phyloP scores from a whole-genome alignment of 495 filamentous ascomycete genomes.

The Aspergillus campestris region DNA sequence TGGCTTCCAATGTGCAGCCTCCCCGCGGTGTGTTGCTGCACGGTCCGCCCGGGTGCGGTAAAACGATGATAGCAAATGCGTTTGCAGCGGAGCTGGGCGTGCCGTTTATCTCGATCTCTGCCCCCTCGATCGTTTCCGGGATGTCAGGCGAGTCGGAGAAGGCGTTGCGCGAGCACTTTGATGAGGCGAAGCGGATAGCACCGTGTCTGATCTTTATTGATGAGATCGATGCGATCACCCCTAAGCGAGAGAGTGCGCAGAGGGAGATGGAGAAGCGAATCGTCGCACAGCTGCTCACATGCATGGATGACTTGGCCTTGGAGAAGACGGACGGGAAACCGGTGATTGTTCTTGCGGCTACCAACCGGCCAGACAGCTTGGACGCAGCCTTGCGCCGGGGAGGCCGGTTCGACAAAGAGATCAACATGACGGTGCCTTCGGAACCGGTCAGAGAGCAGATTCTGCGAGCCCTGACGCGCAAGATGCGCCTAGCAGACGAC shows the following conservation, averaged over 20 bases:
- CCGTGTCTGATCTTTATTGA: constrained; percentile 94
- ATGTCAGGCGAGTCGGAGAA: constrained; percentile 98
- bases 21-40: constrained; percentile 86
- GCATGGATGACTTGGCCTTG: constrained; percentile 75
- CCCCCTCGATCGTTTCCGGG: constrained; percentile 81
- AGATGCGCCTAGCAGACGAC: constrained; percentile 58
- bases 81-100: constrained; percentile 80
- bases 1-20: constrained; percentile 52
- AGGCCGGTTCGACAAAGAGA: constrained; percentile 85
- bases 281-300: constrained; percentile 85
- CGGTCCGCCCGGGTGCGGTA: constrained; percentile 91
- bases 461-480: constrained; percentile 64
- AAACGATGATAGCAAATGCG: constrained; percentile 88
- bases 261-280: constrained; percentile 96
- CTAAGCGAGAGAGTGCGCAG: constrained; percentile 89
- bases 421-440: constrained; percentile 91
- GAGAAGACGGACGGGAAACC: constrained; percentile 79
- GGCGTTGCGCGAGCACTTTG: constrained; percentile 80
- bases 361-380: constrained; percentile 83
- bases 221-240: constrained; percentile 93
- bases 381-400: constrained; percentile 81
- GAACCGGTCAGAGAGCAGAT: constrained; percentile 79
- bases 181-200: constrained; percentile 78
- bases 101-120: constrained; percentile 81
- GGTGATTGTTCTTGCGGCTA: constrained; percentile 88